Evolutionary conservation across 768 basidiomycete species (phyloP).

Genomic region (Suillus alpinus): DNA sequence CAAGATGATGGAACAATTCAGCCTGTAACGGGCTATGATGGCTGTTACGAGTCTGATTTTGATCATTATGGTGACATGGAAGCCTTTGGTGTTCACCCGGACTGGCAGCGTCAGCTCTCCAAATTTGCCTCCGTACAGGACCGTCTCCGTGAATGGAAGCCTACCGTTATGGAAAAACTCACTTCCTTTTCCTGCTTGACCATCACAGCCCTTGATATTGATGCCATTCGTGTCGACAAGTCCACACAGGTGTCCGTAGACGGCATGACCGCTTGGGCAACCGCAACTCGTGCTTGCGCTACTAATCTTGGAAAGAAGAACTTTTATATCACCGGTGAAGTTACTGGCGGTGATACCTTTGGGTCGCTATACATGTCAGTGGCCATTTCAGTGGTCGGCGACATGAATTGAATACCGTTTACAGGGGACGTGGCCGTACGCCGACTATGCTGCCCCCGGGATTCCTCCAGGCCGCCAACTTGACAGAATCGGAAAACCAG

Average conservation of each 20-base stretch:
- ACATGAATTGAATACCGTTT: conserved; percentile 2
- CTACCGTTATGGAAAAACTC: conserved; percentile 74
- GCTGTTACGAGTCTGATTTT: conserved; percentile 82
- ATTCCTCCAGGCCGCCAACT: conserved; percentile 66
- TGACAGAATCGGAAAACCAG: conserved; percentile 57
- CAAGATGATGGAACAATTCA: conserved; percentile 62
- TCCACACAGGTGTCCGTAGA: conserved; percentile 88
- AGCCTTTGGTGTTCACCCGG: conserved; percentile 94
- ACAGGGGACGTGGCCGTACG: conserved; percentile 86
- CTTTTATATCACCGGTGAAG: conserved; percentile 90
- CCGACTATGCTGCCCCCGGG: conserved; percentile 65
- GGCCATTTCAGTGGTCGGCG: background rate
- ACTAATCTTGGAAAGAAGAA: conserved; percentile 70
- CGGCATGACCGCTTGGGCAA: conserved; percentile 74
- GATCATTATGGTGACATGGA: conserved; percentile 98
- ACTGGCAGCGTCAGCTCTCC: conserved; percentile 90
- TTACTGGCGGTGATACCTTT: conserved; percentile 91
- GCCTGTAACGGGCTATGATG: conserved; percentile 52
- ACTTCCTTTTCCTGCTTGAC: conserved; percentile 80
- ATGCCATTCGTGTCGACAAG: conserved; percentile 95
- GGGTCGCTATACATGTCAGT: conserved; percentile 82
- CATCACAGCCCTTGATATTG: conserved; percentile 85
- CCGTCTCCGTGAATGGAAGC: conserved; percentile 90
- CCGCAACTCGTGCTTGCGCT: conserved; percentile 74
- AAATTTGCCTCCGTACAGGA: conserved; percentile 97